Evolutionary conservation across 768 basidiomycete genomes (phyloP).

Genomic region (Gyrodon lividus): DNA sequence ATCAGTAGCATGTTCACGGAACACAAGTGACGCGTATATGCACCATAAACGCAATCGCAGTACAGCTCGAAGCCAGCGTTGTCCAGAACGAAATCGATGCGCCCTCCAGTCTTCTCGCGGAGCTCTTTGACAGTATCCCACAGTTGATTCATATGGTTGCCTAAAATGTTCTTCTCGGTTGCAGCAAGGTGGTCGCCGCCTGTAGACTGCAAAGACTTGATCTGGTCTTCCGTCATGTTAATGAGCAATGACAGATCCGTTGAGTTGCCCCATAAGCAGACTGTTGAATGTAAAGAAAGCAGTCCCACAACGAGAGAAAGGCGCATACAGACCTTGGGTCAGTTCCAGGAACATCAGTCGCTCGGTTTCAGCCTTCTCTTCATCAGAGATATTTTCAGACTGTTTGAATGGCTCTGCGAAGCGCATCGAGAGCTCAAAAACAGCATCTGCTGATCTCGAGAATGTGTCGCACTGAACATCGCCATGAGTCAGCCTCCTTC

Average conservation of each 20-base stretch:
- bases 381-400: conserved; percentile 47
- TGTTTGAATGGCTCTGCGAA: conserved; percentile 84
- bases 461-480: conserved; percentile 82
- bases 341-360: conserved; percentile 88
- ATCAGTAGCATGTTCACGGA: background rate
- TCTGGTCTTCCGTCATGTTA: conserved; percentile 98
- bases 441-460: conserved; percentile 86
- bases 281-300: conserved; percentile 36
- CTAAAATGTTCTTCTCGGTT: conserved; percentile 94
- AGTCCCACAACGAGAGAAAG: background rate
- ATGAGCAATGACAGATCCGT: conserved; percentile 93
- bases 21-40: conserved; percentile 12
- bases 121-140: conserved; percentile 76
- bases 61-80: conserved; percentile 86
- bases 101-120: conserved; percentile 66
- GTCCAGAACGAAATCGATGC: conserved; percentile 81
- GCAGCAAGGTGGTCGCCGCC: conserved; percentile 94
- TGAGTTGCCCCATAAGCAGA: conserved; percentile 96
- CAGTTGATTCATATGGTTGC: conserved; percentile 70
- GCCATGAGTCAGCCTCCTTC: conserved; percentile 6
- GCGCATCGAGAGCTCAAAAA: conserved; percentile 90
- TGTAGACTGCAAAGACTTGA: conserved; percentile 93
- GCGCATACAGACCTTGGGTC: conserved; percentile 66
- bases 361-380: conserved; percentile 65
- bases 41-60: conserved; percentile 84